Conservation (phyloP, 179 eudicot genomes). For the Nepenthes alata region DNA sequence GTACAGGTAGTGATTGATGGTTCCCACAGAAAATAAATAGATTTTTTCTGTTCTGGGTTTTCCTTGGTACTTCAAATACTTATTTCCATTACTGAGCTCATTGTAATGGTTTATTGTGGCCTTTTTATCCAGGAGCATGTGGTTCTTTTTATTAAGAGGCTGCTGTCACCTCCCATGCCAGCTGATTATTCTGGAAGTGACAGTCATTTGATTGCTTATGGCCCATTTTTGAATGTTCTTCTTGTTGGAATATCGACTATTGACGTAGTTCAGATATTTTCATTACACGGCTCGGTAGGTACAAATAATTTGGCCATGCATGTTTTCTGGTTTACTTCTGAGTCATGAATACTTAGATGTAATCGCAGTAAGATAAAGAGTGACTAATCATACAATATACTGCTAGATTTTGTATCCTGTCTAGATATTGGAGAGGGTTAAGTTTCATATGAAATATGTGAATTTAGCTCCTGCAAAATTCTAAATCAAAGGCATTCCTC, state of each 20-base stretch:
- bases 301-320: background rate
- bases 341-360: too few relatives aligned
- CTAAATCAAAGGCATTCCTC: too few relatives aligned
- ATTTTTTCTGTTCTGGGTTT: too few relatives aligned
- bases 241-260: slow-evolving; percentile 77
- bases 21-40: background rate
- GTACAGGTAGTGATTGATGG: slow-evolving; percentile 52
- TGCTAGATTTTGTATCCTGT: too few relatives aligned
- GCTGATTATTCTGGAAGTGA: slow-evolving; percentile 55
- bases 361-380: too few relatives aligned
- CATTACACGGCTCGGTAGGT: slow-evolving; percentile 87
- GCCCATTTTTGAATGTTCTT: slow-evolving; percentile 64
- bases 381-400: too few relatives aligned
- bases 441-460: too few relatives aligned
- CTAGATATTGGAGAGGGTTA: too few relatives aligned
- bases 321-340: too few relatives aligned
- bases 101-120: slow-evolving; percentile 2
- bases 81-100: slow-evolving; percentile 4
- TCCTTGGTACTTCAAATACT: too few relatives aligned
- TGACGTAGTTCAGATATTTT: slow-evolving; percentile 85
- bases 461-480: too few relatives aligned
- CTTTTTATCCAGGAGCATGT: slow-evolving; percentile 65
- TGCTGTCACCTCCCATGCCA: slow-evolving; percentile 73
- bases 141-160: slow-evolving; percentile 51
- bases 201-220: slow-evolving; percentile 62